phyloP scores from a whole-genome alignment of 257 asterid species.

The Nicotiana tabacum region DNA sequence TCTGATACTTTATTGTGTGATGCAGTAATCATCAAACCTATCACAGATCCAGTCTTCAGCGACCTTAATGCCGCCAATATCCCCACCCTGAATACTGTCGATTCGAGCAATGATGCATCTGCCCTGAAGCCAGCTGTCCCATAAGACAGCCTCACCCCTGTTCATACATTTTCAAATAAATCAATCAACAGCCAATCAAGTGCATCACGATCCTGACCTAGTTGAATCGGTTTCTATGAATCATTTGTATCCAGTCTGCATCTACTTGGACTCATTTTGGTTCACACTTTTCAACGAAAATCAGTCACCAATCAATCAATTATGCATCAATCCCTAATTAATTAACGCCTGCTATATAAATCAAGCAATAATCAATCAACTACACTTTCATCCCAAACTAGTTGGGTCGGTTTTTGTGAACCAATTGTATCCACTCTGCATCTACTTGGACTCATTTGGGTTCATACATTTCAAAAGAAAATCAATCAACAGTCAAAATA shows the following conservation, averaged over 20 bases:
- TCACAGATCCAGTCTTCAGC: slow-evolving; percentile 53
- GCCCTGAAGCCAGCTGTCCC: slow-evolving; percentile 96
- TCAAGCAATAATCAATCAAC: neutral
- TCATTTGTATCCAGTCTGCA: neutral
- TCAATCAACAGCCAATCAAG: neutral
- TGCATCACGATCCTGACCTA: neutral
- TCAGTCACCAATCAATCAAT: neutral
- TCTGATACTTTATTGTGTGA: slow-evolving; percentile 77
- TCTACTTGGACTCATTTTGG: neutral
- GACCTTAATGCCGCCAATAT: slow-evolving; percentile 86
- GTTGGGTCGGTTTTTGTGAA: neutral
- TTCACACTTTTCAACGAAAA: neutral
- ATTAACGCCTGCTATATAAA: neutral
- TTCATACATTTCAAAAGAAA: neutral
- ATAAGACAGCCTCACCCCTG: slow-evolving; percentile 65
- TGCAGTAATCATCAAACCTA: slow-evolving; percentile 90
- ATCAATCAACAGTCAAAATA: too few species aligned
- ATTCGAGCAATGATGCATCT: slow-evolving; percentile 58
- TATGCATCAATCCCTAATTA: neutral
- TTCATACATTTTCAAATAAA: neutral
- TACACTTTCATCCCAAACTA: neutral
- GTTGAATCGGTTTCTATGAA: neutral
- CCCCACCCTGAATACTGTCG: slow-evolving; percentile 79
- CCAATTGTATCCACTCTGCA: neutral
- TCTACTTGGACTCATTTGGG: neutral